A percentile compares a stretch with the other conserved stretches of the same genome.
These are phyloP conservation scores for Mycena haematopus DNA, from an alignment of 768 basidiomycete genomes.

Conservation along the genomic window DNA sequence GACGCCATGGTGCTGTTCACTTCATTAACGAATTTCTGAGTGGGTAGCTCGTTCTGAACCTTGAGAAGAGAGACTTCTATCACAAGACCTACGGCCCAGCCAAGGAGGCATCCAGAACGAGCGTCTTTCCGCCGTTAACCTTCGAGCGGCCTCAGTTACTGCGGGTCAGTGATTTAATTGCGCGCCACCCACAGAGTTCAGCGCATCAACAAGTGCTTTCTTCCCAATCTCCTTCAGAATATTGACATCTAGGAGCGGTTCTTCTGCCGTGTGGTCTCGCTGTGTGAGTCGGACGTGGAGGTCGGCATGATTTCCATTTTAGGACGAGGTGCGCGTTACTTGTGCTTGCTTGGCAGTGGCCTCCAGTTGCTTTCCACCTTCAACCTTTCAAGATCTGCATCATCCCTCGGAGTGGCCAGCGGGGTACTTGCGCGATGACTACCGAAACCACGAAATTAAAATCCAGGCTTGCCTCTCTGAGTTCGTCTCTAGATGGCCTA, in stretches of 20 bases:
- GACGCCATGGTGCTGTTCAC: conserved; percentile 89
- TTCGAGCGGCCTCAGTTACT: conserved; percentile 36
- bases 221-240: conserved; percentile 79
- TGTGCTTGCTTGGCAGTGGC: neutral
- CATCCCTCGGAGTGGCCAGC: neutral
- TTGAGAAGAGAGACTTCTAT: conserved; percentile 93
- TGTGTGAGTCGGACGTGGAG: conserved; percentile 44
- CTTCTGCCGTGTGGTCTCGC: conserved; percentile 43
- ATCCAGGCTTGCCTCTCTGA: conserved; percentile 54
- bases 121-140: conserved; percentile 95
- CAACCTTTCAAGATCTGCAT: neutral
- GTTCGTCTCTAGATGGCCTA: conserved; percentile 69
- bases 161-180: conserved; percentile 4
- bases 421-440: conserved; percentile 41
- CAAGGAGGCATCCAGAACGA: conserved; percentile 88
- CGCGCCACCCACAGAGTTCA: conserved; percentile 74
- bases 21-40: conserved; percentile 3
- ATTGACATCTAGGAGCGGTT: conserved; percentile 60
- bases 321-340: neutral
- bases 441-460: conserved; percentile 54
- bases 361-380: neutral
- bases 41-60: conserved; percentile 49
- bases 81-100: conserved; percentile 94
- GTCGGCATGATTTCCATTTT: conserved; percentile 7
- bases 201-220: conserved; percentile 81